A percentile compares a stretch with the other conserved stretches of the same genome.
phyloP scores from a whole-genome alignment of 2,329 filamentous ascomycete genomes.

The Epichloe coenophiala region DNA sequence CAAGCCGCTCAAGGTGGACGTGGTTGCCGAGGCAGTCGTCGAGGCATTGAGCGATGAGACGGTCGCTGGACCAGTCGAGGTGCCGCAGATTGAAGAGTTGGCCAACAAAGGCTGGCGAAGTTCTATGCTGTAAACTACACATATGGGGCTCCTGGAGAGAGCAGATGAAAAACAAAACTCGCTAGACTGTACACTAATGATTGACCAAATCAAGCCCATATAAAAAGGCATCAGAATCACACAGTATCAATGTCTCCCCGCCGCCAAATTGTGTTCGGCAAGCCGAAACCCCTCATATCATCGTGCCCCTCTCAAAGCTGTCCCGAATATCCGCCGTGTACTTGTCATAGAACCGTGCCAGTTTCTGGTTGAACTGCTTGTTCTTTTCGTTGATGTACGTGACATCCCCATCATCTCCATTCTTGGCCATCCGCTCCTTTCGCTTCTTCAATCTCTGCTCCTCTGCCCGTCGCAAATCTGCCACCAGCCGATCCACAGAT shows the following conservation, averaged over 20 bases:
- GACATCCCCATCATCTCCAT: slow-evolving; percentile 78
- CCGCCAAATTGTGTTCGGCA: too few relatives aligned
- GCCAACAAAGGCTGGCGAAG: slow-evolving; percentile 78
- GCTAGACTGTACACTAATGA: slow-evolving; percentile 20
- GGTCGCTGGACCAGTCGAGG: slow-evolving; percentile 63
- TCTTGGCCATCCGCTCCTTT: slow-evolving; percentile 60
- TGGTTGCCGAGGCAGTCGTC: slow-evolving; percentile 79
- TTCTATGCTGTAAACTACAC: slow-evolving; percentile 59
- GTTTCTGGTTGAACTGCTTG: slow-evolving; percentile 98
- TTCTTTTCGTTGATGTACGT: slow-evolving; percentile 99
- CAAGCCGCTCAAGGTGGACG: slow-evolving; percentile 78
- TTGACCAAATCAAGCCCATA: neutral
- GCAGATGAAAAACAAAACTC: slow-evolving; percentile 6
- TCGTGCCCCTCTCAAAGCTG: slow-evolving; percentile 93
- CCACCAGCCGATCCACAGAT: slow-evolving; percentile 76
- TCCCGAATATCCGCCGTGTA: slow-evolving; percentile 95
- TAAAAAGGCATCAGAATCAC: slow-evolving; percentile 1
- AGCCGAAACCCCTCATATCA: slow-evolving; percentile 47
- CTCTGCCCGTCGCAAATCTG: slow-evolving; percentile 78
- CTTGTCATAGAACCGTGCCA: slow-evolving; percentile 93
- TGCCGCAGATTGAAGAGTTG: slow-evolving; percentile 66
- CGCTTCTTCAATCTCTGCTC: slow-evolving; percentile 76
- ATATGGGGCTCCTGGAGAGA: neutral
- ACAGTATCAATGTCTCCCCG: too few relatives aligned
- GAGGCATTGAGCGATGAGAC: slow-evolving; percentile 67